Evolutionary conservation across 148 eudicot species (phyloP).

Genomic region (Chenopodium formosanum): DNA sequence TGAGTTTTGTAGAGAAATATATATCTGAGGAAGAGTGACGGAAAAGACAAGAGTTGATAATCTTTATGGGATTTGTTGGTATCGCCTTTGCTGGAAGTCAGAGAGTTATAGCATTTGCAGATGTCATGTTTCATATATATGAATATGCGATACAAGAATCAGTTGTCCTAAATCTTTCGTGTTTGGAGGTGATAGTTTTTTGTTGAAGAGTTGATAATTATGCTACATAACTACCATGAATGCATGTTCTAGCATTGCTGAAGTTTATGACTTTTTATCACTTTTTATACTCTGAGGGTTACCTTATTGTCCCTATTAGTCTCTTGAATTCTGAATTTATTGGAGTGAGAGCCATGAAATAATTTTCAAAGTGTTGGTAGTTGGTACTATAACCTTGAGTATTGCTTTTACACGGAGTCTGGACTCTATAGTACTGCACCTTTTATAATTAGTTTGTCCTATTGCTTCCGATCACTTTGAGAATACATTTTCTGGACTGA

Average conservation of each 20-base stretch:
- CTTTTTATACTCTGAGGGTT: background rate
- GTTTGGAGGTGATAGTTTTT: too few species aligned
- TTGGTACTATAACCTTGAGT: background rate
- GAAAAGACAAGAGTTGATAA: too few species aligned
- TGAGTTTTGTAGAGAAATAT: background rate
- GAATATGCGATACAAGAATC: too few species aligned
- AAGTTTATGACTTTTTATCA: background rate
- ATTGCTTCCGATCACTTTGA: background rate
- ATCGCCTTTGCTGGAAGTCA: too few species aligned
- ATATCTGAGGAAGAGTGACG: too few species aligned
- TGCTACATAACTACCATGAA: too few species aligned
- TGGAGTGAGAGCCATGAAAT: background rate
- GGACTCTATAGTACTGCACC: background rate
- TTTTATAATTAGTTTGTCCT: background rate
- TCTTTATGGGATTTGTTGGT: too few species aligned
- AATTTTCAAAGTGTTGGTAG: background rate
- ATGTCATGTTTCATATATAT: too few species aligned
- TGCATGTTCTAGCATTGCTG: background rate
- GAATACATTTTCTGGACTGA: background rate
- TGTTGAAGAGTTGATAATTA: too few species aligned
- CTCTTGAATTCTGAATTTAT: background rate
- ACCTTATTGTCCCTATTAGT: background rate
- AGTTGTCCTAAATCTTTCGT: too few species aligned
- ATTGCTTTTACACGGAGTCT: background rate
- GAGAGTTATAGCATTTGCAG: too few species aligned